Base-by-base conservation (phyloP, 257 asterid genomes). In the Nicotiana sylvestris region DNA sequence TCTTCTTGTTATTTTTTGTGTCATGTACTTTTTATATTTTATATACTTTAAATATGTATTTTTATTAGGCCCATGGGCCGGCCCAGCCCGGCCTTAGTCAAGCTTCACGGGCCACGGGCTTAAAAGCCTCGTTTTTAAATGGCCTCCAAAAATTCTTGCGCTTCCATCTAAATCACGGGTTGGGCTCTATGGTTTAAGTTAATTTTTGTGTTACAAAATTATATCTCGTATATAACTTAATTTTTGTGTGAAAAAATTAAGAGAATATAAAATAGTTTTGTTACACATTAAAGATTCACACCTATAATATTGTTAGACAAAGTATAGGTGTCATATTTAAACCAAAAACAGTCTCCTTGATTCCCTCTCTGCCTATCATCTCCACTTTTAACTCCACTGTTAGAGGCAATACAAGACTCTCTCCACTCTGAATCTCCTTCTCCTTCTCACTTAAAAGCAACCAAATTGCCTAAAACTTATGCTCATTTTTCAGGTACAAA, bases 331-430 rank as follows among this genome's bases (percentile, higher is more conserved):
- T 43, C 39, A 13, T 62, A 16, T 51, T 70, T 51, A 81, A 84
- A 81, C 32, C 55, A 32, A 62, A 9, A 84, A 74, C 66, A 62
- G 16, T 53, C 25, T 68, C 87, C 85, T 60, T 16, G 62, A 60
- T 78, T 68, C 37, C 80, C 87, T 81, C 87, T 39, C 17, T 80
- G 13, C 87, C 87, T 81, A 32, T 57, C 58, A 4, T 67, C 25
- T 32, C 77, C 77, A 29, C 56, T 39, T 77, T 68, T 61, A 53
- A 70, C 70, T 82, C 83, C 81, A 11, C 85, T 49, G 46, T 25
- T 33, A 83, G n/a, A 51, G 37, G 64, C 58, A 62, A 32, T 46
- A 72, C 51, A 37, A n/a, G 35, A 70, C 78, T 74, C 78, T 64
- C 21, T 81, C 17, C 66, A 6, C 69, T 65, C 61, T 16, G 35